Conservation (phyloP, 805 yeast genomes). For the Metschnikowia vanudenii region DNA sequence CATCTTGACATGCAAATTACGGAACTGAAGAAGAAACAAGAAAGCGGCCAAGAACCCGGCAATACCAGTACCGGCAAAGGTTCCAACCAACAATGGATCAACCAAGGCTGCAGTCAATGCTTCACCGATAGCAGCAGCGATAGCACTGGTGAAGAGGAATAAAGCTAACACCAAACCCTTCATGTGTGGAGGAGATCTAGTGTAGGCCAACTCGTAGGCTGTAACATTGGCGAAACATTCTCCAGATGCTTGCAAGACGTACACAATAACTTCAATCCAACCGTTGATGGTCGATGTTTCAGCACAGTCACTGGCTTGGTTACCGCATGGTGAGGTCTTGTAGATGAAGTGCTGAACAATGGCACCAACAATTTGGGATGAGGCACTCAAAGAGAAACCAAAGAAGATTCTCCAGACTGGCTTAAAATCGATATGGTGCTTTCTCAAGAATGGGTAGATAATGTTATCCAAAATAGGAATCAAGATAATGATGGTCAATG, state of each 20-base stretch:
- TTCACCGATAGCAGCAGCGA: constrained; percentile 48
- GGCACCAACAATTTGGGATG: constrained; percentile 50
- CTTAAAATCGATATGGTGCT: constrained; percentile 23
- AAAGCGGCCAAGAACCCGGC: constrained; percentile 37
- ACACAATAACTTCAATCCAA: constrained; percentile 30
- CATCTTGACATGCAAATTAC: constrained; percentile 42
- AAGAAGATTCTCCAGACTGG: constrained; percentile 46
- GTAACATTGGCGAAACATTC: constrained; percentile 54
- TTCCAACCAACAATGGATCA: constrained; percentile 45
- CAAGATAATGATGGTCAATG: constrained; percentile 50
- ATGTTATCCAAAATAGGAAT: constrained; percentile 50
- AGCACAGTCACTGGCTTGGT: constrained; percentile 41
- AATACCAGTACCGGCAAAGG: constrained; percentile 39
- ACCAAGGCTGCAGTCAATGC: constrained; percentile 39
- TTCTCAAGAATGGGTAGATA: constrained; percentile 49
- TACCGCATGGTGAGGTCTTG: constrained; percentile 51
- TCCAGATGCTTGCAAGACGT: constrained; percentile 48
- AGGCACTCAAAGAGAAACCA: constrained; percentile 48
- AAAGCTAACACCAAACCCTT: constrained; percentile 51
- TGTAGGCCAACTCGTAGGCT: constrained; percentile 54
- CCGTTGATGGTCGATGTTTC: constrained; percentile 31
- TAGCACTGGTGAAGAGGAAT: constrained; percentile 43
- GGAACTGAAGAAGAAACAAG: constrained; percentile 33
- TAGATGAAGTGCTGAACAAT: constrained; percentile 49
- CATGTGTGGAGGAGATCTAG: constrained; percentile 50